Conservation (phyloP, 2,329 filamentous ascomycete genomes). For the Alternaria viburni region DNA sequence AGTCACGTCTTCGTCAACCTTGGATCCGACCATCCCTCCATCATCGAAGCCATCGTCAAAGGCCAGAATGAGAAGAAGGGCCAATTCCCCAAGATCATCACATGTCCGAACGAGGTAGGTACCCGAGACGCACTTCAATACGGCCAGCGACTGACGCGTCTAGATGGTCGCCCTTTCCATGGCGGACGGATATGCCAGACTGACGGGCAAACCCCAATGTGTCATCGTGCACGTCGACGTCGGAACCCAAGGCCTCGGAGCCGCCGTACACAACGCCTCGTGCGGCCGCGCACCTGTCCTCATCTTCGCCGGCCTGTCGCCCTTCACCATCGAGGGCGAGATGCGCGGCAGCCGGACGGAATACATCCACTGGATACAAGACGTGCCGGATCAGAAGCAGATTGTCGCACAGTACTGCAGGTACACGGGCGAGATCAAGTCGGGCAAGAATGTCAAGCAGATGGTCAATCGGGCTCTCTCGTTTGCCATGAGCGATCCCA, state of each 20-base stretch:
- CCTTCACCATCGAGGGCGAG: conserved; percentile 79
- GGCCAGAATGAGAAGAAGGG: conserved; percentile 70
- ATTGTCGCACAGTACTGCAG: conserved; percentile 86
- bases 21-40: conserved; percentile 75
- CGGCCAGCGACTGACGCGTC: conserved; percentile 4
- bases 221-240: conserved; percentile 84
- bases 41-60: conserved; percentile 81
- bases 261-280: conserved; percentile 80
- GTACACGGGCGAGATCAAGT: conserved; percentile 82
- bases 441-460: conserved; percentile 85
- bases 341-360: conserved; percentile 74
- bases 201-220: conserved; percentile 74
- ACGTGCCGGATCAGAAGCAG: conserved; percentile 80
- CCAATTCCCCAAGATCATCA: conserved; percentile 75
- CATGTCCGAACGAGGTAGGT: conserved; percentile 77
- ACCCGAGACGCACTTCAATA: neutral
- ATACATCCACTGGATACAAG: conserved; percentile 87
- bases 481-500: conserved; percentile 78
- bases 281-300: conserved; percentile 76
- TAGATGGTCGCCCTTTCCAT: conserved; percentile 86
- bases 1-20: conserved; percentile 67
- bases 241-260: conserved; percentile 78
- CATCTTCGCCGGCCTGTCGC: conserved; percentile 79
- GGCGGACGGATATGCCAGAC: conserved; percentile 76
- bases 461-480: conserved; percentile 84